Evolutionary conservation across 208 protist species (phyloP).

Genomic region (Trypanosoma brucei): DNA sequence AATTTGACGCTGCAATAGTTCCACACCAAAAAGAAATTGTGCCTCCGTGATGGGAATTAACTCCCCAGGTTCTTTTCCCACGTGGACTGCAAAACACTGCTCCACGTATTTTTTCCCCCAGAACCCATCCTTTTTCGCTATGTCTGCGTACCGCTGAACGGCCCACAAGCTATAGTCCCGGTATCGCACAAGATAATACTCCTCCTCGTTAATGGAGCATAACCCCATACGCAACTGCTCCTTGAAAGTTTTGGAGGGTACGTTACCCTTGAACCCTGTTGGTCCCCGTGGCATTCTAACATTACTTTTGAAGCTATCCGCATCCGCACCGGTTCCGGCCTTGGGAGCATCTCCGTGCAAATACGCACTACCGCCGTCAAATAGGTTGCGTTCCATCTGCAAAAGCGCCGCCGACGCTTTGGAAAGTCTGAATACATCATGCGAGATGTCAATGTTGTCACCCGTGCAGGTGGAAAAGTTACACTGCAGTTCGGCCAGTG

Average conservation of each 20-base stretch:
- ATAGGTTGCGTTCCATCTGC: conserved; percentile 58
- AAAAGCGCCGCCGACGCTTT: conserved; percentile 73
- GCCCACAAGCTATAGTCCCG: conserved; percentile 81
- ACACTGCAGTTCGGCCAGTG: conserved; percentile 59
- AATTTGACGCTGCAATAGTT: conserved; percentile 69
- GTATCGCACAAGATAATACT: conserved; percentile 83
- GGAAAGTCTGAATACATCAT: conserved; percentile 71
- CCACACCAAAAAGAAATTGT: conserved; percentile 73
- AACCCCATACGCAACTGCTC: conserved; percentile 48
- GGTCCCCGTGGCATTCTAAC: conserved; percentile 9
- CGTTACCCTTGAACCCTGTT: conserved; percentile 26
- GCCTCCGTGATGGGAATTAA: conserved; percentile 74
- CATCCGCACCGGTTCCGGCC: neutral
- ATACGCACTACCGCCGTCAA: conserved; percentile 21
- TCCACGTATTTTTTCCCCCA: conserved; percentile 74
- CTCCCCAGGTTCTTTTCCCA: conserved; percentile 69
- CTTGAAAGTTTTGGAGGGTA: conserved; percentile 37
- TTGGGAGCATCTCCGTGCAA: conserved; percentile 13
- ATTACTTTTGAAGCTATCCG: neutral
- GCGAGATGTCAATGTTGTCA: conserved; percentile 72
- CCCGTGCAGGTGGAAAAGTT: conserved; percentile 75
- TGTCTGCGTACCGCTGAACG: conserved; percentile 36
- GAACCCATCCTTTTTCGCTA: conserved; percentile 56
- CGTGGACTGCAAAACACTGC: conserved; percentile 81
- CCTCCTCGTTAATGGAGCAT: conserved; percentile 66